Conservation (phyloP, 2,329 filamentous ascomycete species). For the Parastagonospora avenae region DNA sequence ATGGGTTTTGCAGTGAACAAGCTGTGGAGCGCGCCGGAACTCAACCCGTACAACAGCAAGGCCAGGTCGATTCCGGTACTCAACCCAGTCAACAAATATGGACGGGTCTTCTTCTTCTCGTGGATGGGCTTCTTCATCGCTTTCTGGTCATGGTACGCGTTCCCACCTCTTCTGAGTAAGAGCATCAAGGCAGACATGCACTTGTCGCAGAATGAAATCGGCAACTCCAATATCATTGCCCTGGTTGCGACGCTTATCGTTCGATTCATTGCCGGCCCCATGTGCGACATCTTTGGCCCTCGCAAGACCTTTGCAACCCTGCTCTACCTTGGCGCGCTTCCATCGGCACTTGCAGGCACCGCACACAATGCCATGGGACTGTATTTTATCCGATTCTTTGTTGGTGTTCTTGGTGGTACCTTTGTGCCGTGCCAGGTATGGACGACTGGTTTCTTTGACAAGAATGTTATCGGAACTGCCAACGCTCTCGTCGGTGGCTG, state of each 20-base stretch:
- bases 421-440: slow-evolving; percentile 91
- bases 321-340: slow-evolving; percentile 78
- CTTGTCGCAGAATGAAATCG: slow-evolving; percentile 72
- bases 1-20: slow-evolving; percentile 44
- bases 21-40: slow-evolving; percentile 62
- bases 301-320: slow-evolving; percentile 78
- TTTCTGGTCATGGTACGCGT: slow-evolving; percentile 91
- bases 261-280: slow-evolving; percentile 76
- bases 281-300: slow-evolving; percentile 85
- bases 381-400: slow-evolving; percentile 77
- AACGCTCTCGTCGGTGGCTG: slow-evolving; percentile 85
- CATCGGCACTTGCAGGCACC: slow-evolving; percentile 80
- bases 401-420: slow-evolving; percentile 76
- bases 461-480: slow-evolving; percentile 86
- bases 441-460: slow-evolving; percentile 92
- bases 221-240: slow-evolving; percentile 90
- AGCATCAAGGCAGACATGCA: slow-evolving; percentile 81
- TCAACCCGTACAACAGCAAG: slow-evolving; percentile 86
- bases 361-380: slow-evolving; percentile 70
- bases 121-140: slow-evolving; percentile 86
- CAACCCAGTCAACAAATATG: slow-evolving; percentile 79
- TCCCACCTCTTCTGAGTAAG: slow-evolving; percentile 69
- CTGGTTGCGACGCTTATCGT: slow-evolving; percentile 68
- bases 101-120: slow-evolving; percentile 87
- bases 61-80: slow-evolving; percentile 78